phyloP scores from a whole-genome alignment of 805 yeast species.

The Isabelozyma pseudorhagii region DNA sequence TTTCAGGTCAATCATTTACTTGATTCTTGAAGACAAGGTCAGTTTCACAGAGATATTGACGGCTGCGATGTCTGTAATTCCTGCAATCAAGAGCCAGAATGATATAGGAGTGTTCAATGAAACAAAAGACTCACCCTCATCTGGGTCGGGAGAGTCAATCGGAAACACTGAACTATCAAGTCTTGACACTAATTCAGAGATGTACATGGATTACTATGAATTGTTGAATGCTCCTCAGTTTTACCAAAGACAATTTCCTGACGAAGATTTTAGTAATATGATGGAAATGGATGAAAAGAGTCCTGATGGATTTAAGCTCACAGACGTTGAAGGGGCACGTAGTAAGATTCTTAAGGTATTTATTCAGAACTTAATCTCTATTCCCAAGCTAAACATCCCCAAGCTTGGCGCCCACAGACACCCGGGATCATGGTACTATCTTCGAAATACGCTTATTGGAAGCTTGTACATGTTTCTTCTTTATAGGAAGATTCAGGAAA shows the following conservation, averaged over 20 bases:
- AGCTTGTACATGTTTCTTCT: constrained; percentile 26
- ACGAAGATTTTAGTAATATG: constrained; percentile 29
- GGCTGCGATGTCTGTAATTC: constrained; percentile 18
- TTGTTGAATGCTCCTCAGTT: constrained; percentile 22
- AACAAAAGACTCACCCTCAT: constrained; percentile 8
- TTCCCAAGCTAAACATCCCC: constrained; percentile 35
- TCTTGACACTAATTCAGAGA: constrained; percentile 1
- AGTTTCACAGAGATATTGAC: constrained; percentile 21
- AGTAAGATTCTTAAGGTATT: constrained; percentile 23
- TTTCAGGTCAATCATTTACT: constrained; percentile 32
- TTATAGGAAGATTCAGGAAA: constrained; percentile 23
- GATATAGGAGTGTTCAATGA: background rate
- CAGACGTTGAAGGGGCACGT: constrained; percentile 20
- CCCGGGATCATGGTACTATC: constrained; percentile 39
- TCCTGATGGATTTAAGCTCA: constrained; percentile 11
- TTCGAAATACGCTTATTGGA: constrained; percentile 31
- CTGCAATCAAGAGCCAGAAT: background rate
- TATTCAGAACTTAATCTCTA: constrained; percentile 20
- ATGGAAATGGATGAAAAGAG: constrained; percentile 10
- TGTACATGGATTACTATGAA: constrained; percentile 14
- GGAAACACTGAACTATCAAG: constrained; percentile 3
- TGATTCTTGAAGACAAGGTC: constrained; percentile 28
- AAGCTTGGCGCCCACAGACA: constrained; percentile 35
- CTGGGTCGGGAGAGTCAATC: background rate
- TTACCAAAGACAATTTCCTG: constrained; percentile 25